phyloP scores from a whole-genome alignment of 805 yeast species.

The Candida morakotiae region DNA sequence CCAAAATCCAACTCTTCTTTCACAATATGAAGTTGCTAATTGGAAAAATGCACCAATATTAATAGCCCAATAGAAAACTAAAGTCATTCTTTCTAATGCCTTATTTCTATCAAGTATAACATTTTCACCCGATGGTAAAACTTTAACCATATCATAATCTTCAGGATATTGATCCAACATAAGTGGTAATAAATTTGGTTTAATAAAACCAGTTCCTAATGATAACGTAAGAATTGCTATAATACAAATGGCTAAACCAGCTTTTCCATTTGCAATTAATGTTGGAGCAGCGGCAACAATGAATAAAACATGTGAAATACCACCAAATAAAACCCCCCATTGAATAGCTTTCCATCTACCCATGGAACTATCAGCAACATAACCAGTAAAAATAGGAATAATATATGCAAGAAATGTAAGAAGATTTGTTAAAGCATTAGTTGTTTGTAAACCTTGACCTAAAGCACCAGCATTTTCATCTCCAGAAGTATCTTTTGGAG shows the following conservation, averaged over 20 bases:
- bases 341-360: slow-evolving; percentile 49
- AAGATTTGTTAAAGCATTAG: slow-evolving; percentile 44
- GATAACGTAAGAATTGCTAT: slow-evolving; percentile 39
- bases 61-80: slow-evolving; percentile 52
- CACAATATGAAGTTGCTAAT: slow-evolving; percentile 49
- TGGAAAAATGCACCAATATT: slow-evolving; percentile 53
- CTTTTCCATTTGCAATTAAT: slow-evolving; percentile 31
- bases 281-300: slow-evolving; percentile 46
- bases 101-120: slow-evolving; percentile 53
- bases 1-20: slow-evolving; percentile 52
- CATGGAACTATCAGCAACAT: slow-evolving; percentile 43
- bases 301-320: slow-evolving; percentile 44
- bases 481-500: slow-evolving; percentile 24
- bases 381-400: slow-evolving; percentile 51
- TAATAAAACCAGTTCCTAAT: slow-evolving; percentile 50
- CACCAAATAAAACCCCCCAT: slow-evolving; percentile 46
- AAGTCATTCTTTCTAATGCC: slow-evolving; percentile 38
- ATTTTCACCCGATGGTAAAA: slow-evolving; percentile 55
- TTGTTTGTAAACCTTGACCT: slow-evolving; percentile 40
- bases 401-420: slow-evolving; percentile 48
- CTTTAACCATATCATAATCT: slow-evolving; percentile 54
- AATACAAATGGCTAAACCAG: slow-evolving; percentile 39
- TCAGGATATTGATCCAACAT: slow-evolving; percentile 49
- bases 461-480: slow-evolving; percentile 49
- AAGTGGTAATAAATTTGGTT: slow-evolving; percentile 49